These are phyloP conservation scores for Mallotus repandus DNA, from an alignment of 441 rosid species.

Conservation along the genomic window DNA sequence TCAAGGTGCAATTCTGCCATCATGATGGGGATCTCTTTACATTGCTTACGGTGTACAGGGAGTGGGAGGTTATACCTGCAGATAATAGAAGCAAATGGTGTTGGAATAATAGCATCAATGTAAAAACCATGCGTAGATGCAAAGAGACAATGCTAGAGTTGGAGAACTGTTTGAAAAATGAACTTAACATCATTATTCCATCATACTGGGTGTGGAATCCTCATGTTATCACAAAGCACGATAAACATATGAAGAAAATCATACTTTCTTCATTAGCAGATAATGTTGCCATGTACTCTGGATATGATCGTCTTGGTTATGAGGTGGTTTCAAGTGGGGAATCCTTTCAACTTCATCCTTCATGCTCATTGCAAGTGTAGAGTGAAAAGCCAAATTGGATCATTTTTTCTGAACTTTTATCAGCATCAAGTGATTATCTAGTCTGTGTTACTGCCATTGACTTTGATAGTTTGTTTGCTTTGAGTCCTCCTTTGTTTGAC, in stretches of 20 bases:
- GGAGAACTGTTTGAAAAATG: slow-evolving; percentile 60
- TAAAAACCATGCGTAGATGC: slow-evolving; percentile 88
- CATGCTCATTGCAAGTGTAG: slow-evolving; percentile 76
- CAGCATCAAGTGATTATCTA: slow-evolving; percentile 56
- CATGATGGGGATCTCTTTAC: slow-evolving; percentile 78
- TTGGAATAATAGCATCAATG: slow-evolving; percentile 93
- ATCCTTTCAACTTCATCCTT: slow-evolving; percentile 78
- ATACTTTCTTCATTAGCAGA: slow-evolving; percentile 77
- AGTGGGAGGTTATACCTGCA: slow-evolving; percentile 58
- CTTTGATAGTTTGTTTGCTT: slow-evolving; percentile 52
- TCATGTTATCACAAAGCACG: slow-evolving; percentile 34
- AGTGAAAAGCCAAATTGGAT: slow-evolving; percentile 87
- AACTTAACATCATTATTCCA: slow-evolving; percentile 57
- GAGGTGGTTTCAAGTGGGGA: slow-evolving; percentile 74
- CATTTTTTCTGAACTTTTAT: slow-evolving; percentile 79
- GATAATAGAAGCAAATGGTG: slow-evolving; percentile 76
- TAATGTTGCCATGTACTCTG: slow-evolving; percentile 86
- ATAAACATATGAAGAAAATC: slow-evolving; percentile 50
- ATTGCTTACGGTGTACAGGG: slow-evolving; percentile 75
- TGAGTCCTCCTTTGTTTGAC: slow-evolving; percentile 68
- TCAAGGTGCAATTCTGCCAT: slow-evolving; percentile 86
- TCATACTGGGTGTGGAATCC: slow-evolving; percentile 72
- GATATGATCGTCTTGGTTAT: slow-evolving; percentile 82
- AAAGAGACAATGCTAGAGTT: slow-evolving; percentile 71
- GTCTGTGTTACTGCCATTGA: slow-evolving; percentile 91